Evolutionary conservation across 805 yeast species (phyloP).

Genomic region (Geotrichum ghanense): DNA sequence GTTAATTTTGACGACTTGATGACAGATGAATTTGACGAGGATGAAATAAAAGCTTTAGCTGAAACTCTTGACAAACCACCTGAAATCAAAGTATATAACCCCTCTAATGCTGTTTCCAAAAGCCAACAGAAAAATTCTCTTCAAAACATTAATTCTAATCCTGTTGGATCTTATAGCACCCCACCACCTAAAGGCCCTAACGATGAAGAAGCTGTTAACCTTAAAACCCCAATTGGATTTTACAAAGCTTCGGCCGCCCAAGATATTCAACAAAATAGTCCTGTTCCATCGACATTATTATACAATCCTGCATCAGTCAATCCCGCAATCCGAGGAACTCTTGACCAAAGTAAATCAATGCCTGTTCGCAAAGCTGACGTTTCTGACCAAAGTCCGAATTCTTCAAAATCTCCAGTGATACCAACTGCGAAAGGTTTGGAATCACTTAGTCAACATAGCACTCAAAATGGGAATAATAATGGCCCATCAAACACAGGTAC

Average conservation of each 20-base stretch:
- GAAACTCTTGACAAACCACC: slow-evolving; percentile 7
- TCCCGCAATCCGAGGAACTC: slow-evolving; percentile 12
- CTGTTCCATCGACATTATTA: slow-evolving; percentile 17
- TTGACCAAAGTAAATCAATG: slow-evolving; percentile 1
- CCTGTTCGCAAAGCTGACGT: slow-evolving; percentile 2
- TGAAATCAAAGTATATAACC: slow-evolving; percentile 3
- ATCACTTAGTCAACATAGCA: too few relatives aligned
- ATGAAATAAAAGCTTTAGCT: slow-evolving; percentile 3
- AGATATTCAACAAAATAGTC: slow-evolving; percentile 15
- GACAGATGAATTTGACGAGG: slow-evolving; percentile 6
- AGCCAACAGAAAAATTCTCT: neutral
- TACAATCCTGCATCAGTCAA: slow-evolving; percentile 16
- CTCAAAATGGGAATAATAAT: too few relatives aligned
- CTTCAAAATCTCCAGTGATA: too few relatives aligned
- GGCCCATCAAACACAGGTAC: too few relatives aligned
- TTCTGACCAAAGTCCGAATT: too few relatives aligned
- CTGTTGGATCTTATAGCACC: neutral
- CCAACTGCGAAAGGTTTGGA: too few relatives aligned
- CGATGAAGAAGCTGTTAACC: neutral
- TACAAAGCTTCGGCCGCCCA: slow-evolving; percentile 22
- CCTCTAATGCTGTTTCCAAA: neutral
- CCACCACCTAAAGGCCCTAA: neutral
- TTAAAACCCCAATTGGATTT: slow-evolving; percentile 12
- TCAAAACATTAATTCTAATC: neutral
- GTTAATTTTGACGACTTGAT: slow-evolving; percentile 3